These are phyloP conservation scores for Mycosphaerella sp. DNA, from an alignment of 2,329 filamentous ascomycete genomes.

Conservation along the genomic window DNA sequence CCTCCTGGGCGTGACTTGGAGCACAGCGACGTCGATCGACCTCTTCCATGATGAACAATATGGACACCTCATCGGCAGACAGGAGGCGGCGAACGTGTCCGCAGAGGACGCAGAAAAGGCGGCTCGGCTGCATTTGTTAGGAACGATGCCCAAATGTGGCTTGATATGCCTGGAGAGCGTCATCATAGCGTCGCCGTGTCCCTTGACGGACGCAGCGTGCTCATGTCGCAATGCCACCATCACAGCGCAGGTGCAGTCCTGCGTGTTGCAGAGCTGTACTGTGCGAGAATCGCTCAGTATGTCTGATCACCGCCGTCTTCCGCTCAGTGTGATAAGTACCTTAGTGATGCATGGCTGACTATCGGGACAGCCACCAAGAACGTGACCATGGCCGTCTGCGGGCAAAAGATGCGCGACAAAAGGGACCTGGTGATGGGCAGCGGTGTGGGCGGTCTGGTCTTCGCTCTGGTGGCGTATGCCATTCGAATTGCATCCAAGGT, in stretches of 20 bases:
- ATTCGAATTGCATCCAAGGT: conserved; percentile 16
- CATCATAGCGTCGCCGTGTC: conserved; percentile 11
- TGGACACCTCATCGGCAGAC: background rate
- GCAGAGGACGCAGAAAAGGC: background rate
- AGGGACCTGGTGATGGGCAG: background rate
- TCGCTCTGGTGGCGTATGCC: conserved; percentile 8
- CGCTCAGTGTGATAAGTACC: too few relatives aligned
- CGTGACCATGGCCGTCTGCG: conserved; percentile 13
- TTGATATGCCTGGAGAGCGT: conserved; percentile 6
- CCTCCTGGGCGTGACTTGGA: background rate
- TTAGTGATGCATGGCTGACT: background rate
- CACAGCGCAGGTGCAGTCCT: background rate
- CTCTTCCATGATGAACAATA: background rate
- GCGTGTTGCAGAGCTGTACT: conserved; percentile 10
- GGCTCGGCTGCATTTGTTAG: background rate
- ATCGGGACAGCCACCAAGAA: conserved; percentile 14
- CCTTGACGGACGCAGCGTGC: conserved; percentile 8
- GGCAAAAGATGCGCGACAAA: conserved; percentile 2
- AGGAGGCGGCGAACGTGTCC: background rate
- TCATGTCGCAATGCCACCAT: conserved; percentile 9
- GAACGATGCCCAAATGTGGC: background rate
- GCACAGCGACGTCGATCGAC: background rate
- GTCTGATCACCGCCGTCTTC: background rate
- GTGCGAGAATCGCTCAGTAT: conserved; percentile 13
- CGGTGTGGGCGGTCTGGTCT: conserved; percentile 8